Evolutionary conservation across 192 early-diverging fungal genomes (phyloP).

Genomic region (Glomus cerebriforme): DNA sequence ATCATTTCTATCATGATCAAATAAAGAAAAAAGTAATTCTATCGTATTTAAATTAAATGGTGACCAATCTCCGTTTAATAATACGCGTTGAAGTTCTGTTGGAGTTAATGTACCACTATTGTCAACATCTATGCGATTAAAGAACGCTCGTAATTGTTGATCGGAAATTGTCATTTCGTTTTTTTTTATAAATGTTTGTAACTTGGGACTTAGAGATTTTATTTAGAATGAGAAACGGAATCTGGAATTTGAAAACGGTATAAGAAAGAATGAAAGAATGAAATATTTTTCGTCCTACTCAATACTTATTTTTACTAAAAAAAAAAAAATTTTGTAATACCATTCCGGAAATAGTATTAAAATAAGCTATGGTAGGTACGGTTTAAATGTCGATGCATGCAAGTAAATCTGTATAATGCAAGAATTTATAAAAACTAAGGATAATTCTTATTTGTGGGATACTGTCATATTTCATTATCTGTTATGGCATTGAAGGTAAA

Average conservation of each 20-base stretch:
- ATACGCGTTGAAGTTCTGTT: not conserved
- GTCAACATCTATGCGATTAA: not conserved
- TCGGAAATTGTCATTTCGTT: not conserved
- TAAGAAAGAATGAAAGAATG: no score
- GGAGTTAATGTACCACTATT: not conserved
- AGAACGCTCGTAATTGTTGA: not conserved
- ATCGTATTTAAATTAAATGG: slow-evolving; percentile 80
- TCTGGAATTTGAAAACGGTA: not conserved
- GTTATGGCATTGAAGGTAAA: not conserved
- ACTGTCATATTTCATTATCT: no score
- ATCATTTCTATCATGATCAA: slow-evolving; percentile 64
- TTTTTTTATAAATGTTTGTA: not conserved
- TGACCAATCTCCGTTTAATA: slow-evolving; percentile 62
- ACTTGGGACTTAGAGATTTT: not conserved
- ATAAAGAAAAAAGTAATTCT: slow-evolving; percentile 74
- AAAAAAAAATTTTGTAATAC: no score
- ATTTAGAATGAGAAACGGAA: not conserved
- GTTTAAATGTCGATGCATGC: no score
- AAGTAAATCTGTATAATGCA: no score
- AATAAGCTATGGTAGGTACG: no score
- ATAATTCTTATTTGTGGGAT: no score
- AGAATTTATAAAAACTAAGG: no score
- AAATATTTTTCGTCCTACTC: no score
- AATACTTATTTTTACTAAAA: no score
- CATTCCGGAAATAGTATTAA: no score